Evolutionary conservation across 495 filamentous ascomycete species (phyloP).

Genomic region (Terfezia boudieri): DNA sequence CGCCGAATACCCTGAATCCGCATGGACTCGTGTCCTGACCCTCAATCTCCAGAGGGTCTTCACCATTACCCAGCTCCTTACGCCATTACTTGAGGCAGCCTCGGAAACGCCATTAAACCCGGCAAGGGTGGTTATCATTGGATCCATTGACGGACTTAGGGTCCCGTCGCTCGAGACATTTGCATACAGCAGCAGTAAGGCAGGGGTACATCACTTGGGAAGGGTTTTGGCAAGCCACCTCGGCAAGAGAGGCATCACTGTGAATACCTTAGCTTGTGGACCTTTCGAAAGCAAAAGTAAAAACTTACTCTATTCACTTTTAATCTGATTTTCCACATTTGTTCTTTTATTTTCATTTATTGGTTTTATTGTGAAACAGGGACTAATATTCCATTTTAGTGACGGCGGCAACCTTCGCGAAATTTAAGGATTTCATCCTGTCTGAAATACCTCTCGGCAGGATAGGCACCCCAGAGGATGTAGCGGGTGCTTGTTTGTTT

Average conservation of each 20-base stretch:
- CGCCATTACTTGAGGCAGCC: conserved; percentile 40
- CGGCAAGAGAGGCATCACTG: conserved; percentile 47
- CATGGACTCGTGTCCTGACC: conserved; percentile 51
- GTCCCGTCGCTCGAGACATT: conserved; percentile 52
- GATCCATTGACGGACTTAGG: conserved; percentile 44
- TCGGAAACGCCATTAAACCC: conserved; percentile 25
- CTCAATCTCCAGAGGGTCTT: conserved; percentile 66
- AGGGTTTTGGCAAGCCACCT: conserved; percentile 50
- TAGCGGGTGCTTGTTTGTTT: conserved; percentile 57
- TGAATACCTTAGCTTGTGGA: conserved; percentile 53
- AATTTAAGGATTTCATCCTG: conserved; percentile 39
- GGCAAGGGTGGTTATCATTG: conserved; percentile 52
- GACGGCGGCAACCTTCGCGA: conserved; percentile 50
- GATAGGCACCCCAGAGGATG: conserved; percentile 48
- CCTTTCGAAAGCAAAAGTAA: conserved; percentile 53
- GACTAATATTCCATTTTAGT: conserved; percentile 13
- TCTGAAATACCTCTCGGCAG: conserved; percentile 42
- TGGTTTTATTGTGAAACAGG: background rate
- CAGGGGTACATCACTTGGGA: conserved; percentile 47
- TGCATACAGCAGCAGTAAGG: conserved; percentile 53
- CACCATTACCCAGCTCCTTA: conserved; percentile 49
- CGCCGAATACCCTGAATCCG: conserved; percentile 42
- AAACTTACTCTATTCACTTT: background rate
- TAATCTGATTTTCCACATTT: background rate
- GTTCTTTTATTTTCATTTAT: too few species aligned